These are phyloP conservation scores for Boletus vinaceobasis DNA, from an alignment of 768 basidiomycete genomes.

Conservation along the genomic window DNA sequence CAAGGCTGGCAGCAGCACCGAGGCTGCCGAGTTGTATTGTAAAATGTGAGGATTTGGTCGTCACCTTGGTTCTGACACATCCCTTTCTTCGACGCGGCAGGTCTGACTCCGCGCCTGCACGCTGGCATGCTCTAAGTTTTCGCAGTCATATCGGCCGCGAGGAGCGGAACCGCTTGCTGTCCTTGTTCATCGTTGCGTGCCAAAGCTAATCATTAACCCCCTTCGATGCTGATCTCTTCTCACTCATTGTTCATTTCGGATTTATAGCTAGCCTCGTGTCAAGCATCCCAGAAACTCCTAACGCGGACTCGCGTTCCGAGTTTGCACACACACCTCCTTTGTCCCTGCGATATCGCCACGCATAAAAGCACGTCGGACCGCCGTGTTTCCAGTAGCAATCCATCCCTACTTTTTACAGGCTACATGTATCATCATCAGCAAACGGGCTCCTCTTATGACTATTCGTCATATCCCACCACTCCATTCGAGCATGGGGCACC, in stretches of 20 bases:
- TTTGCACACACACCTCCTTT: slow-evolving; percentile 25
- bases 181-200: slow-evolving; percentile 26
- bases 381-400: slow-evolving; percentile 16
- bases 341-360: slow-evolving; percentile 28
- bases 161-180: slow-evolving; percentile 27
- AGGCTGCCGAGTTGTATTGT: not conserved
- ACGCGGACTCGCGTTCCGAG: slow-evolving; percentile 28
- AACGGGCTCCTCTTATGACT: slow-evolving; percentile 48
- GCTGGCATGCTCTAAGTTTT: slow-evolving; percentile 3
- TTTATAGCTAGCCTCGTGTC: slow-evolving; percentile 36
- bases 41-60: slow-evolving; percentile 22
- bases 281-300: slow-evolving; percentile 27
- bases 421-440: slow-evolving; percentile 54
- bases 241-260: slow-evolving; percentile 34
- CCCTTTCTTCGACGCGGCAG: not conserved
- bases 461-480: slow-evolving; percentile 39
- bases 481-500: slow-evolving; percentile 26
- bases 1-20: slow-evolving; percentile 4
- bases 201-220: slow-evolving; percentile 33
- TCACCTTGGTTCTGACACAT: slow-evolving; percentile 2
- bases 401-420: slow-evolving; percentile 49
- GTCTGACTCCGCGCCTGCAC: slow-evolving; percentile 5
- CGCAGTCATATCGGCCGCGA: slow-evolving; percentile 22
- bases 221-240: slow-evolving; percentile 34
- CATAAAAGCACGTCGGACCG: slow-evolving; percentile 29